Evolutionary conservation across 208 protist species (phyloP), one percentile per base, ranked within the genome.

Genomic region (Trypanosoma rangeli): DNA sequence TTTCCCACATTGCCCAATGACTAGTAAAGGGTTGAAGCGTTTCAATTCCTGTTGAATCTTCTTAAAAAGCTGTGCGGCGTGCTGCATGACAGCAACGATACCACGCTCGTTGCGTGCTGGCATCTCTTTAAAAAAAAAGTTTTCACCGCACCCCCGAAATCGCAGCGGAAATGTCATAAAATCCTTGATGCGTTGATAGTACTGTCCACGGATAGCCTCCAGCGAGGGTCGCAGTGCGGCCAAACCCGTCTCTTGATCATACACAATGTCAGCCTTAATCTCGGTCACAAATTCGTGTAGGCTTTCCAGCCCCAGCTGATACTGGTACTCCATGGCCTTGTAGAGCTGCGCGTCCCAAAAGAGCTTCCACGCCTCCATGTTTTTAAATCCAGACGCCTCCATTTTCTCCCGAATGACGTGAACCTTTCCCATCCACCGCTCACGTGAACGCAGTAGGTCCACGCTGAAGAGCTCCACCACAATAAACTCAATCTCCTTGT

Each of bases 331-430:
- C 73, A 99, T 87, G 24, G 91, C 97, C 78, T 99, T 99, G 93
- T 98, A 99, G 0, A 99, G 63, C 76, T 99, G 97, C 86, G 97
- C 88, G 80, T 99, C 97, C 98, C 97, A 99, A 83, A 98, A 98
- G 28, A 82, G 63, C 64, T 89, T 93, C 98, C 98, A 99, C 71
- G 83, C 57, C 13, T 91, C 82, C 77, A 97, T 98, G 76, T 94
- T 92, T 29, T 87, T 74, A 71, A 97, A 98, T 37, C 90, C 90
- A 39, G 83, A 81, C 18, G 65, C 70, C 61, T 92, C 89, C 35
- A 98, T 96, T 66, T 95, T 94, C 48, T 92, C 84, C 24, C 92
- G 83, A 31, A 99, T 94, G 31, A 80, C 49, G 15, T 82, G 83
- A 46, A 98, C 81, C 62, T 90, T 93, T 16, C 78, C 83, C 73